phyloP scores from a whole-genome alignment of 192 early-diverging fungal species.

The Polychytrium aggregatum region DNA sequence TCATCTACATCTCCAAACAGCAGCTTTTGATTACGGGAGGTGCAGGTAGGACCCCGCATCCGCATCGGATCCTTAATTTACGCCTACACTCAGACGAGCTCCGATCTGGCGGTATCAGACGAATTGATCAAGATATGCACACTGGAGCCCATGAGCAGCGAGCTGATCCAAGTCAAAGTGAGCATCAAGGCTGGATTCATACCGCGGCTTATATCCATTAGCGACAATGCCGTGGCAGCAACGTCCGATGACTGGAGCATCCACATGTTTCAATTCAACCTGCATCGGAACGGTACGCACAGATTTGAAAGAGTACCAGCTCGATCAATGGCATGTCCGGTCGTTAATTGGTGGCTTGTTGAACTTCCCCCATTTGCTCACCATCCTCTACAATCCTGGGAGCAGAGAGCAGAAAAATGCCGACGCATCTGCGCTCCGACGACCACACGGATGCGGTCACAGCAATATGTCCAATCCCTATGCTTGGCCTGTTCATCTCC shows the following conservation, averaged over 20 bases:
- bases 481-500: slow-evolving; percentile 25
- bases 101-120: slow-evolving; percentile 2
- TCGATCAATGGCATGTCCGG: slow-evolving; percentile 16
- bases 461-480: slow-evolving; percentile 14
- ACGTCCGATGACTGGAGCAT: slow-evolving; percentile 23
- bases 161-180: slow-evolving; percentile 21
- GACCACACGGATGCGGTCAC: slow-evolving; percentile 37
- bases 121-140: slow-evolving; percentile 20
- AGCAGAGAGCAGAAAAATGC: too few relatives aligned
- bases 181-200: slow-evolving; percentile 22
- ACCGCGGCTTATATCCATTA: slow-evolving; percentile 16
- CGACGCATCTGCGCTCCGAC: slow-evolving; percentile 26
- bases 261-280: slow-evolving; percentile 26
- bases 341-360: too few relatives aligned
- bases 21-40: slow-evolving; percentile 23
- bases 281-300: slow-evolving; percentile 14
- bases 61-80: not conserved
- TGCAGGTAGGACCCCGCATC: slow-evolving; percentile 18
- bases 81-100: not conserved
- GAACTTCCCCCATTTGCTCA: too few relatives aligned
- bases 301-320: not conserved
- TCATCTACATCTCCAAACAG: slow-evolving; percentile 13
- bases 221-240: slow-evolving; percentile 20
- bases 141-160: slow-evolving; percentile 11
- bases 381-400: too few relatives aligned